Conservation (phyloP, 352 stramenopile genomes). For the Phytophthora aleatoria region DNA sequence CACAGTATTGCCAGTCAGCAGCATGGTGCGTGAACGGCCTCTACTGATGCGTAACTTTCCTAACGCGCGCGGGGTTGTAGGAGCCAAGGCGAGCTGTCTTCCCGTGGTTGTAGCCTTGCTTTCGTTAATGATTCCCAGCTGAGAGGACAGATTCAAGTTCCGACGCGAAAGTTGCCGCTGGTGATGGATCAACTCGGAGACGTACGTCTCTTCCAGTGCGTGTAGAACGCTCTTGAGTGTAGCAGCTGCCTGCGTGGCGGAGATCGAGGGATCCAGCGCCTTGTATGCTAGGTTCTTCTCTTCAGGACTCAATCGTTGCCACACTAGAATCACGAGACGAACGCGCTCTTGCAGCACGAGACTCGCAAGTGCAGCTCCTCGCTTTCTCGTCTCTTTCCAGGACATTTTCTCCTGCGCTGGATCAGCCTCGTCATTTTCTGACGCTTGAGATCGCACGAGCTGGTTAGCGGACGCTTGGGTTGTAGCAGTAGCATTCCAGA, state of each 20-base stretch:
- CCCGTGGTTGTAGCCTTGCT: background rate
- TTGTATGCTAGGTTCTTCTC: conserved; percentile 50
- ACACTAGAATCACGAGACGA: conserved; percentile 52
- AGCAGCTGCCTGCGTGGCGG: conserved; percentile 15
- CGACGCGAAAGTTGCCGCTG: conserved; percentile 37
- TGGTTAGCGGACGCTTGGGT: conserved; percentile 25
- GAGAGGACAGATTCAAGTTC: conserved; percentile 29
- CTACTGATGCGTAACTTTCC: conserved; percentile 17
- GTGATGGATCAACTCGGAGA: conserved; percentile 61
- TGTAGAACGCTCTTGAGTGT: conserved; percentile 51
- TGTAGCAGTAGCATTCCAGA: conserved; percentile 69
- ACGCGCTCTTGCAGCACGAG: conserved; percentile 71
- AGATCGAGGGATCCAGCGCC: conserved; percentile 29
- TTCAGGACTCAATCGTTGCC: conserved; percentile 56
- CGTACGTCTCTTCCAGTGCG: conserved; percentile 65
- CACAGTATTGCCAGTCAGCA: conserved; percentile 16
- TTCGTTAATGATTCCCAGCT: conserved; percentile 23
- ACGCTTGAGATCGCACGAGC: conserved; percentile 2
- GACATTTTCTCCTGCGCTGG: conserved; percentile 14
- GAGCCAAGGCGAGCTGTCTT: conserved; percentile 9
- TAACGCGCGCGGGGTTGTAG: conserved; percentile 23
- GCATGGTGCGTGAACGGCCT: conserved; percentile 20
- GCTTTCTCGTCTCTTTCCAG: conserved; percentile 39
- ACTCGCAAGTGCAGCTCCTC: conserved; percentile 45
- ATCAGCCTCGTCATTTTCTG: background rate